phyloP scores from a whole-genome alignment of 257 asterid genomes.

The Primulina huaijiensis region DNA sequence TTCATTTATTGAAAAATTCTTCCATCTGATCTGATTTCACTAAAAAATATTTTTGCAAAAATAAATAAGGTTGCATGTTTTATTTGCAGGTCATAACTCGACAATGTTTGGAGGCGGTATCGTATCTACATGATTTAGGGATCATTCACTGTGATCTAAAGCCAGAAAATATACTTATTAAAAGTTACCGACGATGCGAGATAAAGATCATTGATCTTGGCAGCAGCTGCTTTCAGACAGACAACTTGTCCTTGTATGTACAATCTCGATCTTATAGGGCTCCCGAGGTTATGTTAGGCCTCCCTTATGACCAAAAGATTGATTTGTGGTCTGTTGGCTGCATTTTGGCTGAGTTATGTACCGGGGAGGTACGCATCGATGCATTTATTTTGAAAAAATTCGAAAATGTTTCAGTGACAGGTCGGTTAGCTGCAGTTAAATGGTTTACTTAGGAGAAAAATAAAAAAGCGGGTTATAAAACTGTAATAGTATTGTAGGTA shows the following conservation, averaged over 20 bases:
- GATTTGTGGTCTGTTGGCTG: slow-evolving; percentile 98
- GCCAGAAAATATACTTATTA: slow-evolving; percentile 92
- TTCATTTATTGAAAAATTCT: slow-evolving; percentile 16
- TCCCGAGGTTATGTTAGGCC: slow-evolving; percentile 95
- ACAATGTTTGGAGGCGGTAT: slow-evolving; percentile 83
- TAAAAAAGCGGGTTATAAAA: neutral
- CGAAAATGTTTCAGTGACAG: neutral
- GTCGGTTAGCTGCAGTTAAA: neutral
- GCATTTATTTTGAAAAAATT: neutral
- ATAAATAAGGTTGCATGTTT: slow-evolving; percentile 20
- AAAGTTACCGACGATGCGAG: slow-evolving; percentile 81
- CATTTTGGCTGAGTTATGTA: slow-evolving; percentile 74
- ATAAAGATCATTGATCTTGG: slow-evolving; percentile 94
- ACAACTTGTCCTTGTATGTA: slow-evolving; percentile 68
- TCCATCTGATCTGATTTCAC: neutral
- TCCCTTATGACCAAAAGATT: slow-evolving; percentile 78
- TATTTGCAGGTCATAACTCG: slow-evolving; percentile 61
- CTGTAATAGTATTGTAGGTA: slow-evolving; percentile 49
- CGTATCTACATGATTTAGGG: slow-evolving; percentile 75
- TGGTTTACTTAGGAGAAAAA: neutral
- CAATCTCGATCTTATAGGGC: slow-evolving; percentile 98
- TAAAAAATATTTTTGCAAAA: neutral
- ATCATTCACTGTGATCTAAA: slow-evolving; percentile 92
- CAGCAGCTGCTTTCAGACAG: slow-evolving; percentile 90
- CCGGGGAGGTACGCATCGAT: slow-evolving; percentile 68